Base-by-base conservation (phyloP, 2,329 filamentous ascomycete species). In the Ascocoryne sarcoides region DNA sequence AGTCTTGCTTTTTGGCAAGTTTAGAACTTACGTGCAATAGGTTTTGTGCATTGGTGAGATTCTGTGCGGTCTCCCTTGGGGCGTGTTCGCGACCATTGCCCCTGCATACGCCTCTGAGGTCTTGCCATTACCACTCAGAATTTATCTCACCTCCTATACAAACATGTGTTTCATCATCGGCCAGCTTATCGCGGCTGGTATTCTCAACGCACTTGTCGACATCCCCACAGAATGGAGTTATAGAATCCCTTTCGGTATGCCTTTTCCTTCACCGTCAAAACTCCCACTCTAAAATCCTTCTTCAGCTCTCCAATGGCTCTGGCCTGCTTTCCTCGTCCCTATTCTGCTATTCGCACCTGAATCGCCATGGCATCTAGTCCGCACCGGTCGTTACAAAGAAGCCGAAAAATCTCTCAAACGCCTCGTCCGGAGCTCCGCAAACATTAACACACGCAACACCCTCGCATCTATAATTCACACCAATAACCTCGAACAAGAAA, bases 401-500 rank as follows among this genome's bases (percentile, higher is more conserved):
- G 51, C 49, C 14, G 38, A 42, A 21, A 41, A 41, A 10, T 36
- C 51, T 12, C 32, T 55, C 4, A 40, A 60, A 4, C 62, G 65
- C 5, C 48, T 69, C 8, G 15, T 31, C 12, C 16, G 16, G 42
- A 63, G 4, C 51, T 66, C 19, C 48, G 60, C 10, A 58, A 62
- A 14, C 45, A 68, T 46, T 64, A 17, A 40, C 17, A 4, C 23
- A 12, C 37, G 64, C 10, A 60, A 65, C 26, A 65, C 65, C 12
- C 52, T 78, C 4, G 63, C 69, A 2, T 65, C 69, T 44, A 76
- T 79, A 46, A 57, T 66, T n/a, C 66, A 75, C 49, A 77, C 73
- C 0, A 69, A 75, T 44, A 60, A 67, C 37, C 58, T 72, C 1
- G 74, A 78, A 51, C 59, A 66, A 37, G 65, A 67, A 34, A 56